A percentile compares a stretch with the other conserved stretches of the same genome.
Conservation (phyloP, 176 grass and related monocot species). For the Phoenix dactylifera region DNA sequence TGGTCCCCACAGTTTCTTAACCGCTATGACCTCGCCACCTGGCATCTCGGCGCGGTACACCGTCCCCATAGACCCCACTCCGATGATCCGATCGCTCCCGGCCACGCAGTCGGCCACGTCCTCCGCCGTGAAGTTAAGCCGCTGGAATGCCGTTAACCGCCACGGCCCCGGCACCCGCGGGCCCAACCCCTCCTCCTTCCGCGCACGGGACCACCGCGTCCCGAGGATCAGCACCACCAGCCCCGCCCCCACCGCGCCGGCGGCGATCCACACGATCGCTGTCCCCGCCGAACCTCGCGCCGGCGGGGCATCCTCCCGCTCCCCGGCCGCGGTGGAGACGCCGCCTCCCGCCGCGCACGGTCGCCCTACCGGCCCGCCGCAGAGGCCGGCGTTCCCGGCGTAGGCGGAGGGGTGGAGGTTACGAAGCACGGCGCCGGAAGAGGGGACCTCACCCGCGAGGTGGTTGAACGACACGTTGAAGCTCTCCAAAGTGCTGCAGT, state of each 20-base stretch:
- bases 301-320: not conserved
- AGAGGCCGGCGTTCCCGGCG: slow-evolving; percentile 30
- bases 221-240: slow-evolving; percentile 48
- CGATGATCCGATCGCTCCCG: slow-evolving; percentile 58
- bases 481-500: slow-evolving; percentile 73
- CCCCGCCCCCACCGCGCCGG: slow-evolving; percentile 53
- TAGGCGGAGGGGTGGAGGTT: slow-evolving; percentile 34
- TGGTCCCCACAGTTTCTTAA: slow-evolving; percentile 77
- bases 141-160: slow-evolving; percentile 75
- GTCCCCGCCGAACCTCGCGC: slow-evolving; percentile 23
- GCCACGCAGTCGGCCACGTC: slow-evolving; percentile 55
- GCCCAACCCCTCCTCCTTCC: slow-evolving; percentile 5
- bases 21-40: slow-evolving; percentile 58
- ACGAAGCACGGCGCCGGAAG: slow-evolving; percentile 13
- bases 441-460: slow-evolving; percentile 23
- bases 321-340: not conserved
- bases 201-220: slow-evolving; percentile 42
- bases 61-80: slow-evolving; percentile 64
- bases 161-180: slow-evolving; percentile 22
- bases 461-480: slow-evolving; percentile 80
- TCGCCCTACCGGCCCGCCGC: slow-evolving; percentile 20
- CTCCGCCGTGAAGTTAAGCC: slow-evolving; percentile 66
- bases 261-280: slow-evolving; percentile 47
- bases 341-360: slow-evolving; percentile 6
- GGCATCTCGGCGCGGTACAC: slow-evolving; percentile 94